Evolutionary conservation across 495 filamentous ascomycete species (phyloP).

Genomic region (Hapsidospora chrysogenum): DNA sequence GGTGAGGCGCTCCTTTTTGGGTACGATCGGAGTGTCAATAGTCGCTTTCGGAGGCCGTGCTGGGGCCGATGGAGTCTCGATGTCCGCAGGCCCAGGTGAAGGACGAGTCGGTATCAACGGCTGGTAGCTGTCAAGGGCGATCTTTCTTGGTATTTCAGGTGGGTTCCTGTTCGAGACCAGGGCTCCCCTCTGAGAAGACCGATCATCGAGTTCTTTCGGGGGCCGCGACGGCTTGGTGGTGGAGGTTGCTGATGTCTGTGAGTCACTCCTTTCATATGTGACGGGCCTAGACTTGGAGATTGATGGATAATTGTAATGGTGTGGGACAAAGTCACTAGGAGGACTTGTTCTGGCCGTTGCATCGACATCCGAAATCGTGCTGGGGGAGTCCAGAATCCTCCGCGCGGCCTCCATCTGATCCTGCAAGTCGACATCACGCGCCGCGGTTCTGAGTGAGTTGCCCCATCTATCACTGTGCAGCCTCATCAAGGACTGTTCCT

Average conservation of each 20-base stretch:
- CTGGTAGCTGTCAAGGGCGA: conserved; percentile 12
- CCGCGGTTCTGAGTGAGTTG: no score
- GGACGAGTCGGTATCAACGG: conserved; percentile 2
- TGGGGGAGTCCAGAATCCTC: conserved; percentile 16
- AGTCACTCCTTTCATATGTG: conserved; percentile 17
- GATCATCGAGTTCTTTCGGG: conserved; percentile 19
- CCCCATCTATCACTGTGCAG: no score
- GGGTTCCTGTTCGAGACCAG: not conserved
- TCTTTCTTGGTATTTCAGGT: conserved; percentile 1
- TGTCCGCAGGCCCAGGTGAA: conserved; percentile 2
- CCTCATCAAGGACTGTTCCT: conserved; percentile 37
- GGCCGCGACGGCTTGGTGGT: conserved; percentile 22
- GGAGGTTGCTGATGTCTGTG: conserved; percentile 2
- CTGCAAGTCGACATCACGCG: conserved; percentile 29
- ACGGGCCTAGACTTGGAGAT: conserved; percentile 26
- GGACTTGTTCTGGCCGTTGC: no score
- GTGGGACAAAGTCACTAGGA: not conserved
- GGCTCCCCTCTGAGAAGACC: no score
- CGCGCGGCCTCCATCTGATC: conserved; percentile 31
- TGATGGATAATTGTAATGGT: conserved; percentile 30
- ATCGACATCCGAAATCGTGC: not conserved
- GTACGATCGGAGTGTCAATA: conserved; percentile 8
- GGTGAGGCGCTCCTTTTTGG: conserved; percentile 26
- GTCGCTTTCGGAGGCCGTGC: conserved; percentile 18
- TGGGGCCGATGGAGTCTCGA: conserved; percentile 14